Conservation (phyloP, 768 basidiomycete genomes). For the Serendipita sp. region DNA sequence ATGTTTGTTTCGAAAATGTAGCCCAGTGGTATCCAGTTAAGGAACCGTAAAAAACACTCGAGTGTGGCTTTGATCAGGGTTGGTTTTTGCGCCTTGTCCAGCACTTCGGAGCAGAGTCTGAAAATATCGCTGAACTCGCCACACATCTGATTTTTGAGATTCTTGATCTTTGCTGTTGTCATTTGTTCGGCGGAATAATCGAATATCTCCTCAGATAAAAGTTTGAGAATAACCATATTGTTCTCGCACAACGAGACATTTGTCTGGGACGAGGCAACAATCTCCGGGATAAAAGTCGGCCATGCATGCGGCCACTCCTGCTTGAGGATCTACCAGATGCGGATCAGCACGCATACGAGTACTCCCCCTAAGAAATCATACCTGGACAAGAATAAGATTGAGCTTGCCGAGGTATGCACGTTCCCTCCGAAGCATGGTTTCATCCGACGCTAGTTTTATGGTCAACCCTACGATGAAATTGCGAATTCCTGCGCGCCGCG, state of each 20-base stretch:
- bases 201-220: conserved; percentile 97
- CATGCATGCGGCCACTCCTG: conserved; percentile 99
- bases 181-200: conserved; percentile 98
- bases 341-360: neutral
- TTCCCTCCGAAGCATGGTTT: conserved; percentile 72
- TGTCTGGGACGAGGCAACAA: conserved; percentile 92
- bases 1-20: conserved; percentile 98
- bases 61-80: conserved; percentile 87
- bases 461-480: conserved; percentile 92
- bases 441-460: conserved; percentile 87
- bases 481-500: conserved; percentile 53
- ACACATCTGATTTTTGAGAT: conserved; percentile 95
- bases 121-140: conserved; percentile 96
- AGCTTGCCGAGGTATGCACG: conserved; percentile 93
- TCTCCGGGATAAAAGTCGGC: conserved; percentile 94
- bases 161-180: conserved; percentile 96
- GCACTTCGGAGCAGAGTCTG: conserved; percentile 89
- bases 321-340: conserved; percentile 64
- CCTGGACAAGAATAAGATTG: conserved; percentile 90
- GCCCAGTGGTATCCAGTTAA: conserved; percentile 98
- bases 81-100: conserved; percentile 93
- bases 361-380: conserved; percentile 19
- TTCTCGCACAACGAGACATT: conserved; percentile 96
- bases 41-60: conserved; percentile 85
- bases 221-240: conserved; percentile 96